Evolutionary conservation across 306 rosid genomes (phyloP).

Genomic region (Medicago truncatula): DNA sequence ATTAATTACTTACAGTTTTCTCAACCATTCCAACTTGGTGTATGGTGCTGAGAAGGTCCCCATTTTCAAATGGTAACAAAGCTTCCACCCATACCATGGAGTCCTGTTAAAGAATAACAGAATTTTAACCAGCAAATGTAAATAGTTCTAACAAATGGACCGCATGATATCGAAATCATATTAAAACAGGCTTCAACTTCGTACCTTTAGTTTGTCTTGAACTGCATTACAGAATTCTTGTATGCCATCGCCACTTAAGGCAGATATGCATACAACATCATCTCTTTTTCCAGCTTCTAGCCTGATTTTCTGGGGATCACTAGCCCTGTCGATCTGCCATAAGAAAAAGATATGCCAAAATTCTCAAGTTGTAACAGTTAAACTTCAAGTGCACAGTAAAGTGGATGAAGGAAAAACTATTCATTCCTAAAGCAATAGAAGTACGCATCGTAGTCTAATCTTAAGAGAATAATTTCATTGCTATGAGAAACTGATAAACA

Average conservation of each 20-base stretch:
- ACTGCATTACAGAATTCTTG: slow-evolving; percentile 76
- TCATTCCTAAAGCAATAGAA: not conserved
- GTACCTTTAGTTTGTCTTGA: slow-evolving; percentile 86
- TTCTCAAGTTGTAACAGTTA: slow-evolving; percentile 23
- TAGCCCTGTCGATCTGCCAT: slow-evolving; percentile 78
- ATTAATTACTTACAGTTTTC: slow-evolving; percentile 76
- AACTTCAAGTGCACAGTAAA: slow-evolving; percentile 24
- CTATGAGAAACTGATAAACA: not conserved
- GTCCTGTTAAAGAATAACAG: slow-evolving; percentile 57
- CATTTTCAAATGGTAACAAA: slow-evolving; percentile 88
- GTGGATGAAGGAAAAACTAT: slow-evolving; percentile 2
- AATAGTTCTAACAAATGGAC: slow-evolving; percentile 29
- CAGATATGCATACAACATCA: slow-evolving; percentile 86
- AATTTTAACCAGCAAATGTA: slow-evolving; percentile 15
- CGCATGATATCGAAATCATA: not conserved
- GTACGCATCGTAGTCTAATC: not conserved
- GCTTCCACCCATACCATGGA: slow-evolving; percentile 98
- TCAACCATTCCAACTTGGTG: slow-evolving; percentile 97
- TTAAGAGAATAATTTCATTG: slow-evolving; percentile 24
- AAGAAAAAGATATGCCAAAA: slow-evolving; percentile 34
- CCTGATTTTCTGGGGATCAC: slow-evolving; percentile 65
- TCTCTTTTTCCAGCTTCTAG: slow-evolving; percentile 77
- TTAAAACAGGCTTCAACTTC: slow-evolving; percentile 24
- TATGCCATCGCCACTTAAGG: slow-evolving; percentile 76
- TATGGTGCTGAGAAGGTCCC: slow-evolving; percentile 90